phyloP scores from a whole-genome alignment of 441 rosid genomes.

The Pelargonium cotyledonis region DNA sequence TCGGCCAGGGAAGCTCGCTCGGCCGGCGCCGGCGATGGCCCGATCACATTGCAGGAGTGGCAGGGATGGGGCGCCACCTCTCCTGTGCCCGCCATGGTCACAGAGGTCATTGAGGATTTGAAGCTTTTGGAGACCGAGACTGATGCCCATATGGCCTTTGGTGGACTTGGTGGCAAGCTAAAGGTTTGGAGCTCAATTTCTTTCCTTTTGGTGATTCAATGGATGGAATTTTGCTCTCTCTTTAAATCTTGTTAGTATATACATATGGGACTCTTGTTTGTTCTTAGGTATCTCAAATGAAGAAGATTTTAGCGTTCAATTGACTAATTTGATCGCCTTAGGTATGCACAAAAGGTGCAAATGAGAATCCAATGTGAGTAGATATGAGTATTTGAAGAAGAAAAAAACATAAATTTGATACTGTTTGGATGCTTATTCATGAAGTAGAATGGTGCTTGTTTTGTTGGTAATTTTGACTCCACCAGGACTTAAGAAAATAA shows the following conservation, averaged over 20 bases:
- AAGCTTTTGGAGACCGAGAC: slow-evolving; percentile 49
- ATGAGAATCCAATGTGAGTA: background rate
- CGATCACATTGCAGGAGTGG: slow-evolving; percentile 61
- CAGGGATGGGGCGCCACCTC: slow-evolving; percentile 66
- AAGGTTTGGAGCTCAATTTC: slow-evolving; percentile 34
- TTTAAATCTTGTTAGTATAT: no score
- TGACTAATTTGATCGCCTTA: no score
- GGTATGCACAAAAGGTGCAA: no score
- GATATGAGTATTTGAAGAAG: background rate
- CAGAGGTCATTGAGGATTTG: slow-evolving; percentile 58
- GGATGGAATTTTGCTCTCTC: background rate
- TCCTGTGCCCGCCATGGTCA: slow-evolving; percentile 56
- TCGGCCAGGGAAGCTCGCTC: slow-evolving; percentile 22
- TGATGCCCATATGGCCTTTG: slow-evolving; percentile 59
- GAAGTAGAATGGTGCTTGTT: no score
- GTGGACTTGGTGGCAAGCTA: slow-evolving; percentile 73
- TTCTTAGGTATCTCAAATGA: background rate
- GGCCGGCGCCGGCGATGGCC: slow-evolving; percentile 25
- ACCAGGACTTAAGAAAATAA: background rate
- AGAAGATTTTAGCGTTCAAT: background rate
- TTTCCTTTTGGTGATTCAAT: background rate
- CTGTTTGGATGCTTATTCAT: background rate
- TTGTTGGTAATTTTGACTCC: no score
- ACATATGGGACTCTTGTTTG: no score
- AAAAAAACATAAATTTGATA: background rate